Evolutionary conservation across 768 basidiomycete genomes (phyloP).

Genomic region (Naganishia randhawae): DNA sequence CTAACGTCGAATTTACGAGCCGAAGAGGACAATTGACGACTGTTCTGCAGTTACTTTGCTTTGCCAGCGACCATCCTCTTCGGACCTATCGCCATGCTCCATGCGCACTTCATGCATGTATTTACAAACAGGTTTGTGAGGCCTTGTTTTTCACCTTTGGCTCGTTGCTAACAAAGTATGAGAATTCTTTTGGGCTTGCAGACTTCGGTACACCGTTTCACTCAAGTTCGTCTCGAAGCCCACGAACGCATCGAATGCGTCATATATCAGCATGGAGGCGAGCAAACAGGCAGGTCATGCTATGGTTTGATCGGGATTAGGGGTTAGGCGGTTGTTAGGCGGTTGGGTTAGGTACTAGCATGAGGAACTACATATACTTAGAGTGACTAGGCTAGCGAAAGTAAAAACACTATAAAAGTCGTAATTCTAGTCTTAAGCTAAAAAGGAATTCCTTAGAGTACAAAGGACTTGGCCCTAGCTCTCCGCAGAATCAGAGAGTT

Average conservation of each 20-base stretch:
- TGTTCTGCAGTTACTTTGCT: constrained; percentile 29
- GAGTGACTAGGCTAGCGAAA: background rate
- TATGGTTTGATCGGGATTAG: background rate
- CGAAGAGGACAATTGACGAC: constrained; percentile 21
- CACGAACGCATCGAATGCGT: background rate
- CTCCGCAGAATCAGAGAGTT: constrained; percentile 8
- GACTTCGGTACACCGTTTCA: constrained; percentile 33
- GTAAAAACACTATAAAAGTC: background rate
- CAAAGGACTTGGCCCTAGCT: constrained; percentile 18
- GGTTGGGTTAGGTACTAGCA: too few relatives aligned
- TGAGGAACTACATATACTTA: constrained; percentile 4
- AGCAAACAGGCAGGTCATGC: constrained; percentile 7
- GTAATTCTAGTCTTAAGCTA: background rate
- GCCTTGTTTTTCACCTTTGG: background rate
- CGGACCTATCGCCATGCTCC: constrained; percentile 41
- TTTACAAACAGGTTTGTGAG: constrained; percentile 37
- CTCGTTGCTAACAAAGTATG: background rate
- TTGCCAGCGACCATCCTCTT: constrained; percentile 40
- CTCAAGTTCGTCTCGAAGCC: constrained; percentile 27
- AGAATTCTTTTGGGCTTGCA: background rate
- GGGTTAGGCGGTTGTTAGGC: too few relatives aligned
- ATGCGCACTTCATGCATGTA: constrained; percentile 43
- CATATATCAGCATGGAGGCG: constrained; percentile 5
- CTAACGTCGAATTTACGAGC: constrained; percentile 12
- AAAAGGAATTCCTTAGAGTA: background rate